Evolutionary conservation across 306 rosid genomes (phyloP), one percentile per base, ranked within the genome.

Genomic region (Fragaria ananassa): DNA sequence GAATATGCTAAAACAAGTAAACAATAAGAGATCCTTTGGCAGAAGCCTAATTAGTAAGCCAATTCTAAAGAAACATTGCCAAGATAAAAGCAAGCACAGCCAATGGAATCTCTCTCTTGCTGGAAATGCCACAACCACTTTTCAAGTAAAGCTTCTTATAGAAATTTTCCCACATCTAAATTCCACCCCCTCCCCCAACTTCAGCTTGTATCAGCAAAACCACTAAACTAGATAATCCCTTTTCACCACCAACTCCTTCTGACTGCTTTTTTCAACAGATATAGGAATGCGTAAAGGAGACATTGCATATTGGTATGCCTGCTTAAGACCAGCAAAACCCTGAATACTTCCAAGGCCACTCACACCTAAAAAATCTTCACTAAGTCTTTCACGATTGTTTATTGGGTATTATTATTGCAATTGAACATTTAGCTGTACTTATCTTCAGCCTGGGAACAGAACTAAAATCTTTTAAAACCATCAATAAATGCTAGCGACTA

Each of bases 41-140:
- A 51, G 31, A 79, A 67, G 14, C 17, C 12, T 47, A 37, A 69
- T 56, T 63, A 12, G 29, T 58, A 45, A 21, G 56, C 23, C 29
- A 58, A 14, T 63, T 76, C 41, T 50, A 75, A 35, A 78, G 78
- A 42, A 76, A 71, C 60, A 74, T 4, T 79, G 34, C 45, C 70
- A 49, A 34, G 18, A 35, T 46, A 8, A 10, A 18, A 76, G 70
- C 42, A 13, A 61, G 6, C 19, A 76, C 42, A 78, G 10, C 44
- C 23, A 13, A 60, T 3, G 2, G 42, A 17, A 45, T 50, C 39
- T 23, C 1, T 46, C 23, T 49, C 23, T 51, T 46, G 13, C 13
- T 31, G 60, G 37, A 31, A 46, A 12, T 4, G 10, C 41, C 44
- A 70, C 49, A 68, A n/a, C 74, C 57, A 47, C 37, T 70, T 47